Evolutionary conservation across 148 eudicot species (phyloP).

Genomic region (Simmondsia chinensis): DNA sequence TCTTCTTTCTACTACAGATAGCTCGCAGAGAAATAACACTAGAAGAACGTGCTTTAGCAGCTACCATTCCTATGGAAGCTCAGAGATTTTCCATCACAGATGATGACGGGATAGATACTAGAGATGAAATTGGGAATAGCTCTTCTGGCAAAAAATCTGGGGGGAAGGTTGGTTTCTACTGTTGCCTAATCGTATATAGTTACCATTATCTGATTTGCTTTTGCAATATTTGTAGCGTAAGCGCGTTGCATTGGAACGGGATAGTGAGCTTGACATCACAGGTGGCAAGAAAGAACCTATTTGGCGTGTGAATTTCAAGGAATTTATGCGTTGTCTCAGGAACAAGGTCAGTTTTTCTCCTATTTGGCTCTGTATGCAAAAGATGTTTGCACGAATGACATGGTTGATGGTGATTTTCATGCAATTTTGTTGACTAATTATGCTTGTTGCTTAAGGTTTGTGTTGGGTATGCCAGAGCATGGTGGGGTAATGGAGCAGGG

Average conservation of each 20-base stretch:
- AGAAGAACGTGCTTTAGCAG: constrained; percentile 63
- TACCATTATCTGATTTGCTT: constrained; percentile 1
- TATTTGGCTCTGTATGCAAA: background rate
- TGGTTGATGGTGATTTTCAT: background rate
- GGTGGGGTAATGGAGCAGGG: constrained; percentile 43
- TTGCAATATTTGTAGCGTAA: constrained; percentile 32
- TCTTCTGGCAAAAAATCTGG: constrained; percentile 21
- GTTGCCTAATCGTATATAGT: background rate
- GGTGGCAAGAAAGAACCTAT: constrained; percentile 48
- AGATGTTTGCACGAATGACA: no score
- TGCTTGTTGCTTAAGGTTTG: constrained; percentile 42
- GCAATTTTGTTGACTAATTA: no score
- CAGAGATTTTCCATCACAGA: constrained; percentile 42
- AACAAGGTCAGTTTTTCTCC: constrained; percentile 42
- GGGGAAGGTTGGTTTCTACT: constrained; percentile 44
- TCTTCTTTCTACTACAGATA: constrained; percentile 14
- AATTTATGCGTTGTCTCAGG: constrained; percentile 52
- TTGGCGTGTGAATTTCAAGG: constrained; percentile 91
- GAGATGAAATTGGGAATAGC: constrained; percentile 16
- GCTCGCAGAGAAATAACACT: constrained; percentile 25
- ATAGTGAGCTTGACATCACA: constrained; percentile 20
- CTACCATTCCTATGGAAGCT: constrained; percentile 64
- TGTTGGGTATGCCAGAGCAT: constrained; percentile 45
- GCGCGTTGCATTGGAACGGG: constrained; percentile 24
- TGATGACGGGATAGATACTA: constrained; percentile 23